Conservation (phyloP, 1,284 basidiomycete species). For the Kalmanozyma brasiliensis region DNA sequence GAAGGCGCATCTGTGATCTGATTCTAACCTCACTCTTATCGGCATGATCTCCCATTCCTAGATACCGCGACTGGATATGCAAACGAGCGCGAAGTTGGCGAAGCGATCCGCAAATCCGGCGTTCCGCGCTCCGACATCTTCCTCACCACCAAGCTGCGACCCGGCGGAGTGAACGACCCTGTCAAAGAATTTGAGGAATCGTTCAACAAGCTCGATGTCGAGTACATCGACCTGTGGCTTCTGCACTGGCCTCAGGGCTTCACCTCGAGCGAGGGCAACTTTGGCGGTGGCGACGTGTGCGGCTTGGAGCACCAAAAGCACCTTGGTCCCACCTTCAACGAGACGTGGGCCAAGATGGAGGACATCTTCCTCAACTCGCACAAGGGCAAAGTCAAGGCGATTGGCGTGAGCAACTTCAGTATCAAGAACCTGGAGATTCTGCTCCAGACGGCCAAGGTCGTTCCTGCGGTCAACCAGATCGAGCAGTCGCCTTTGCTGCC, state of each 20-base stretch:
- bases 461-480: conserved; percentile 60
- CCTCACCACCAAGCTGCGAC: conserved; percentile 84
- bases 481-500: conserved; percentile 55
- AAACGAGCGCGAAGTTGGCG: conserved; percentile 86
- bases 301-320: conserved; percentile 34
- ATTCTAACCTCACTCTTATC: too few relatives aligned
- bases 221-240: conserved; percentile 73
- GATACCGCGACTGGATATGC: conserved; percentile 60
- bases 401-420: conserved; percentile 74
- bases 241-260: conserved; percentile 59
- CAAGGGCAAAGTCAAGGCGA: conserved; percentile 55
- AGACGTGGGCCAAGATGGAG: conserved; percentile 62
- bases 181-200: conserved; percentile 75
- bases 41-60: too few relatives aligned
- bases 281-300: conserved; percentile 12
- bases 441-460: conserved; percentile 51
- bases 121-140: conserved; percentile 83
- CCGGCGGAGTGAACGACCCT: conserved; percentile 64
- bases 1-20: too few relatives aligned
- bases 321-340: conserved; percentile 45
- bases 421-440: conserved; percentile 47
- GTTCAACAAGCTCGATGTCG: conserved; percentile 76
- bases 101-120: conserved; percentile 78
- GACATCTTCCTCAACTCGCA: conserved; percentile 57
- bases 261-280: conserved; percentile 5